Evolutionary conservation across 768 basidiomycete genomes (phyloP).

Genomic region (Saitozyma podzolica): DNA sequence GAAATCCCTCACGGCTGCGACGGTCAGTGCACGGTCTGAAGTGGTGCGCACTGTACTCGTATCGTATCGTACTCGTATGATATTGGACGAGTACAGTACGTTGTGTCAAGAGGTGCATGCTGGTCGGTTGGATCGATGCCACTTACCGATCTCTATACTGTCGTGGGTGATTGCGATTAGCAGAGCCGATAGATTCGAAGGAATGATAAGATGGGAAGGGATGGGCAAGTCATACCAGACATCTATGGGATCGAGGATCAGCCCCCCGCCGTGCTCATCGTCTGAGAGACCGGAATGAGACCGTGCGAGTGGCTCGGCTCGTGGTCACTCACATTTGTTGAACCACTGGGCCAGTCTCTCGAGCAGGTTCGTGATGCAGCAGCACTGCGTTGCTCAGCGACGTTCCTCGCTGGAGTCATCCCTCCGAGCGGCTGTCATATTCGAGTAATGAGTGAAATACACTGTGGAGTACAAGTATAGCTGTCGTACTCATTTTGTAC

Average conservation of each 20-base stretch:
- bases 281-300: background rate
- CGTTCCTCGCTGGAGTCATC: too few relatives aligned
- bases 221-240: background rate
- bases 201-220: background rate
- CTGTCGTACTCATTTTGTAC: too few relatives aligned
- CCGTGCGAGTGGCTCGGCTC: background rate
- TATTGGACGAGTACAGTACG: too few relatives aligned
- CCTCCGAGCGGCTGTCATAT: too few relatives aligned
- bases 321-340: background rate
- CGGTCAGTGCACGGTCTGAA: background rate
- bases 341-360: background rate
- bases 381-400: too few relatives aligned
- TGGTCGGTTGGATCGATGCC: background rate
- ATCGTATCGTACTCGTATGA: too few relatives aligned
- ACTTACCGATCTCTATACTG: background rate
- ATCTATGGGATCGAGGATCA: background rate
- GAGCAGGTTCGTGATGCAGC: background rate
- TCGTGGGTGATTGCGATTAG: background rate
- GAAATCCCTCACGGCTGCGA: background rate
- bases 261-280: too few relatives aligned
- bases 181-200: background rate
- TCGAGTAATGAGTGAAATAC: too few relatives aligned
- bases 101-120: too few relatives aligned
- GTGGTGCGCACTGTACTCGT: too few relatives aligned
- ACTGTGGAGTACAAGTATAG: too few relatives aligned